phyloP scores from a whole-genome alignment of 495 filamentous ascomycete genomes.

The Polyplosphaeria fusca region DNA sequence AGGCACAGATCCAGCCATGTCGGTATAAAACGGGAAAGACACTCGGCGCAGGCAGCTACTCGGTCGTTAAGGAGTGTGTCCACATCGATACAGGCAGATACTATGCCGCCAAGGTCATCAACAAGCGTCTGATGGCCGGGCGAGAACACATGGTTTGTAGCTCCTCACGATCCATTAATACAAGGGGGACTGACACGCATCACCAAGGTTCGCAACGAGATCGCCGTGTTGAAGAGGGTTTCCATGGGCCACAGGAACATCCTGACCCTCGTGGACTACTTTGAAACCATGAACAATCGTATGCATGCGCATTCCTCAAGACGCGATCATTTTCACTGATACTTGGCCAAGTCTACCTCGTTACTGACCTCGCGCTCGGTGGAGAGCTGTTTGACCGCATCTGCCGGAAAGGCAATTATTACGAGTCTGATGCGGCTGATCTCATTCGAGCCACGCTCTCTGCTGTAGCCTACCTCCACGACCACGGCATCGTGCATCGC shows the following conservation, averaged over 20 bases:
- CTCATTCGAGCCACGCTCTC: slow-evolving; percentile 91
- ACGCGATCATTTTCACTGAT: too few species aligned
- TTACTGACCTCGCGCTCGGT: slow-evolving; percentile 93
- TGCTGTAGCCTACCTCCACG: slow-evolving; percentile 97
- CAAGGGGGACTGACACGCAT: too few species aligned
- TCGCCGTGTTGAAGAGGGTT: slow-evolving; percentile 90
- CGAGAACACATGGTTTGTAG: slow-evolving; percentile 82
- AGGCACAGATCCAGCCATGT: slow-evolving; percentile 69
- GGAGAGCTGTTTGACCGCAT: slow-evolving; percentile 98
- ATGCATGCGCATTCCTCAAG: too few species aligned
- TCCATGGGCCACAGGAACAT: slow-evolving; percentile 99
- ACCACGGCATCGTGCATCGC: slow-evolving; percentile 96
- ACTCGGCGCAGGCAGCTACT: slow-evolving; percentile 91
- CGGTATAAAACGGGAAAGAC: slow-evolving; percentile 99
- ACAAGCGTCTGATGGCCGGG: slow-evolving; percentile 96
- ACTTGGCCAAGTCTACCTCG: slow-evolving; percentile 86
- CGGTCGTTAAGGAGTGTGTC: slow-evolving; percentile 98
- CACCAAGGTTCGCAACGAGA: slow-evolving; percentile 96
- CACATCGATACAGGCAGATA: slow-evolving; percentile 97
- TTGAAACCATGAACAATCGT: slow-evolving; percentile 99
- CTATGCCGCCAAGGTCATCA: slow-evolving; percentile 99
- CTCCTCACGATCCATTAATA: too few species aligned
- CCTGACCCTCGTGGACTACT: slow-evolving; percentile 95
- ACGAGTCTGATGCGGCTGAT: slow-evolving; percentile 93
- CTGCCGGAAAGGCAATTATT: slow-evolving; percentile 96